Percentiles rank a stretch among this genome's conserved stretches.
Evolutionary conservation across 352 stramenopile species (phyloP).

Genomic region (Phytophthora fragariae): DNA sequence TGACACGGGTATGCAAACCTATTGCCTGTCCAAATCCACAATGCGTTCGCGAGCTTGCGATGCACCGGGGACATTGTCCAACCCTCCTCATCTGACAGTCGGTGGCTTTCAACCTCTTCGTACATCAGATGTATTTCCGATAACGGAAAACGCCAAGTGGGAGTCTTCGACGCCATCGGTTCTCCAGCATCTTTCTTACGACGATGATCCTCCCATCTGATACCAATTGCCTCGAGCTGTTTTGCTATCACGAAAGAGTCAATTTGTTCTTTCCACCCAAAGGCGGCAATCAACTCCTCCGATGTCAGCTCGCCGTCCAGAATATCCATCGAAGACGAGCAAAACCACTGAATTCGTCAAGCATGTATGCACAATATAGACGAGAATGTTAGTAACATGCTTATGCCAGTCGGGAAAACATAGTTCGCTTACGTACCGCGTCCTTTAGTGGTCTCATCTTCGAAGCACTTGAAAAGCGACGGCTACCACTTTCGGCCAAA

Average conservation of each 20-base stretch:
- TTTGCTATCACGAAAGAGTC: conserved; percentile 52
- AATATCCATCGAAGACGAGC: conserved; percentile 61
- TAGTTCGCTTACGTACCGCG: conserved; percentile 50
- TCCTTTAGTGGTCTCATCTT: conserved; percentile 59
- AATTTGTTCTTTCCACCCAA: conserved; percentile 62
- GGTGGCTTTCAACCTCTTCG: conserved; percentile 51
- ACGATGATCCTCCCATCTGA: conserved; percentile 37
- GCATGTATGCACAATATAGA: conserved; percentile 10
- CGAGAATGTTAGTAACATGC: conserved; percentile 15
- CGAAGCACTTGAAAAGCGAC: conserved; percentile 48
- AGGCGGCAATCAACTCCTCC: conserved; percentile 56
- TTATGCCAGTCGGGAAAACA: conserved; percentile 3
- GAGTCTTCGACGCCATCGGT: not conserved
- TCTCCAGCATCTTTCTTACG: conserved; percentile 14
- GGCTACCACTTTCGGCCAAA: not conserved
- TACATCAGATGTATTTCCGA: conserved; percentile 70
- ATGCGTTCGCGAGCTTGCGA: conserved; percentile 47
- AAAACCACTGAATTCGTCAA: conserved; percentile 60
- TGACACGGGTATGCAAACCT: conserved; percentile 58
- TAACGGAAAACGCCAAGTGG: conserved; percentile 43
- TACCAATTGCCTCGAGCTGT: conserved; percentile 62
- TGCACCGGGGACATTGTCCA: conserved; percentile 41
- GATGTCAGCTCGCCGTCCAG: conserved; percentile 64
- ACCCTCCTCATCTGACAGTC: conserved; percentile 36
- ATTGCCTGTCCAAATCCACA: conserved; percentile 82